Evolutionary conservation across 2,329 filamentous ascomycete species (phyloP).

Genomic region (Colletotrichum sp.): DNA sequence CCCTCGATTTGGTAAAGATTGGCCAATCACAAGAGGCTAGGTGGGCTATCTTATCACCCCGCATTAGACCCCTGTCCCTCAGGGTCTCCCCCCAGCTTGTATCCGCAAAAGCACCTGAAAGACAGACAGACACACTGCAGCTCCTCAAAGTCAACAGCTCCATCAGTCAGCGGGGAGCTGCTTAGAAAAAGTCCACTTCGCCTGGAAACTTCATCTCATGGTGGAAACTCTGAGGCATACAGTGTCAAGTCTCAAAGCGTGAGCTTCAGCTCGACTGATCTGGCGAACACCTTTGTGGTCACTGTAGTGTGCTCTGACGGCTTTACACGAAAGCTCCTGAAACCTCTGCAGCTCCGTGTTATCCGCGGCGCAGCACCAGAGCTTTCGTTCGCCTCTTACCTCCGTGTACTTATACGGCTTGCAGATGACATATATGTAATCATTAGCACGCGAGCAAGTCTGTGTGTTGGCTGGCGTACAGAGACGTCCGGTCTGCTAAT

Average conservation of each 20-base stretch:
- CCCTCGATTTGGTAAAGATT: neutral
- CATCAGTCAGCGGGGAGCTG: neutral
- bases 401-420: neutral
- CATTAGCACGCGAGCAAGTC: neutral
- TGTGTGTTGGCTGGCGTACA: neutral
- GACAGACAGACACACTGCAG: neutral
- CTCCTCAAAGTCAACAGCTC: neutral
- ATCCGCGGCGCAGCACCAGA: neutral
- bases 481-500: neutral
- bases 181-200: neutral
- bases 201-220: neutral
- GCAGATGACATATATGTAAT: neutral
- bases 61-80: slow-evolving; percentile 4
- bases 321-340: neutral
- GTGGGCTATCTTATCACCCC: slow-evolving; percentile 7
- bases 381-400: neutral
- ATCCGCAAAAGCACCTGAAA: neutral
- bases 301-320: neutral
- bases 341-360: neutral
- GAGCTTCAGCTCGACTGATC: neutral
- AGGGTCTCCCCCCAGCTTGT: slow-evolving; percentile 8
- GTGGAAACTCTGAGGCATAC: neutral
- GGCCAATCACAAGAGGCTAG: neutral
- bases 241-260: neutral
- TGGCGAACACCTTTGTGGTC: neutral